phyloP scores from a whole-genome alignment of 345 rosid genomes.

The Eucalyptus sp. region DNA sequence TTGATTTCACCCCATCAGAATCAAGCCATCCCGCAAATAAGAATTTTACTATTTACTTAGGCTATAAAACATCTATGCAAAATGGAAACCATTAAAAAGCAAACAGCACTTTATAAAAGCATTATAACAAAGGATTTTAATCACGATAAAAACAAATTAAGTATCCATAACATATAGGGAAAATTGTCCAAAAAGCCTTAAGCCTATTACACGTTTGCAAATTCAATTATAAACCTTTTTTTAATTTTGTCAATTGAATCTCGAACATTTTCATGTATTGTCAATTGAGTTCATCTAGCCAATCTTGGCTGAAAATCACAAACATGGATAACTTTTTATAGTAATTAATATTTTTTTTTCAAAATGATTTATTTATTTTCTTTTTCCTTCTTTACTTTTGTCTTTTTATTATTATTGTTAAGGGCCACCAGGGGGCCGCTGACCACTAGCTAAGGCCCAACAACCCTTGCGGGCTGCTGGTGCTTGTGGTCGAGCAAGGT shows the following conservation, averaged over 20 bases:
- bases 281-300: rapidly evolving
- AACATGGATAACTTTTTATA: too few relatives aligned
- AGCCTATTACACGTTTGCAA: too few relatives aligned
- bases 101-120: background rate
- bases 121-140: background rate
- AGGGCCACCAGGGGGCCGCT: rapidly evolving
- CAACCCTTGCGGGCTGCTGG: too few relatives aligned
- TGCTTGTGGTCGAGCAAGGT: too few relatives aligned
- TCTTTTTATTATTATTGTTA: too few relatives aligned
- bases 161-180: background rate
- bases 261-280: rapidly evolving
- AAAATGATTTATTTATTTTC: too few relatives aligned
- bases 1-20: background rate
- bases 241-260: too few relatives aligned
- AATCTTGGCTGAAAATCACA: rapidly evolving
- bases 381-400: too few relatives aligned
- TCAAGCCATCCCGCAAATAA: background rate
- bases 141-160: background rate
- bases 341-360: too few relatives aligned
- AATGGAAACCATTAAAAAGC: background rate
- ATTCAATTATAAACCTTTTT: too few relatives aligned
- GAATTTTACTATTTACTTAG: background rate
- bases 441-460: rapidly evolving
- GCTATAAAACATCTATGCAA: background rate
- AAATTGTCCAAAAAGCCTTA: rapidly evolving